Conservation (phyloP, 2,329 filamentous ascomycete genomes). For the Corniculantispora saksenae region DNA sequence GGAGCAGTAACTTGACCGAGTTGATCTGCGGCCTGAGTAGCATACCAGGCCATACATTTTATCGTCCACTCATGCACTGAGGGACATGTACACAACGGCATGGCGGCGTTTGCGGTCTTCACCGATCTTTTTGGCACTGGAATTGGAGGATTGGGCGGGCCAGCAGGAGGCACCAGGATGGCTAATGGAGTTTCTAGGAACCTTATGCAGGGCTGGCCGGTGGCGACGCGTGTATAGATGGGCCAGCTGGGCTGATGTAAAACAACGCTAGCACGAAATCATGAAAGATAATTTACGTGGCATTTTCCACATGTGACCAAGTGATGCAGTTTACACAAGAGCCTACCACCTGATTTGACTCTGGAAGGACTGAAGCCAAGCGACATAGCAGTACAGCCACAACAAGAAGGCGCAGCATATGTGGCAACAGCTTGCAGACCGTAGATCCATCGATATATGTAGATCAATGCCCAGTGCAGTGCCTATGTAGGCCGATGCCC, state of each 20-base stretch:
- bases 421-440: too few relatives aligned
- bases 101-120: constrained; percentile 37
- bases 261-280: constrained; percentile 3
- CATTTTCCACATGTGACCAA: not conserved
- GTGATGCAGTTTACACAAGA: too few relatives aligned
- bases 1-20: constrained; percentile 38
- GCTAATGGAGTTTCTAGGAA: not conserved
- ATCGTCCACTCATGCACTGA: constrained; percentile 32
- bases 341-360: too few relatives aligned
- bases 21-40: constrained; percentile 28
- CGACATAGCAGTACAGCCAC: too few relatives aligned
- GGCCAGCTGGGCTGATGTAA: not conserved
- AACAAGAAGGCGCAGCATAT: too few relatives aligned
- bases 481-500: too few relatives aligned
- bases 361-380: too few relatives aligned
- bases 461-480: too few relatives aligned
- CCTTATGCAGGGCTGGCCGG: not conserved
- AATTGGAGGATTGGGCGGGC: constrained; percentile 5
- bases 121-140: constrained; percentile 16
- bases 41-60: constrained; percentile 31
- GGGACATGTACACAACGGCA: constrained; percentile 43
- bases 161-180: not conserved
- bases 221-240: constrained; percentile 9
- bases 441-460: too few relatives aligned
- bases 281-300: not conserved